Evolutionary conservation across 129 eudicot genomes (phyloP), one percentile per base, ranked within the genome.

Genomic region (Flaveria trinervia): DNA sequence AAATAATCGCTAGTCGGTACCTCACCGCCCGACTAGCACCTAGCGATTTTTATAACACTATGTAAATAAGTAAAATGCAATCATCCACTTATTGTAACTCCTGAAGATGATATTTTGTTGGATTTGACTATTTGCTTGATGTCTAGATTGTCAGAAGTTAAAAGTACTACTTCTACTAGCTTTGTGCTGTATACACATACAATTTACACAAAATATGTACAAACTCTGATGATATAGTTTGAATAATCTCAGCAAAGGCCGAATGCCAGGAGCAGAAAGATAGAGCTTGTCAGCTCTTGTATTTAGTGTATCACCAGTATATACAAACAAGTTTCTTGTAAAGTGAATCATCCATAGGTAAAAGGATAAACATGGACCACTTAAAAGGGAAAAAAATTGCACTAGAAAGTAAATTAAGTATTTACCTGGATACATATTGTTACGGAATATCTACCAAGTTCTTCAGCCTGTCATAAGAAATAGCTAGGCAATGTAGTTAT

Each of bases 351-450:
- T 36, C 75, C 44, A 8, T 17, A 7, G 9, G 12, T 75, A 62
- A 65, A 54, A 36, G 57, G 26, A 36, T 41, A 18, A 46, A 44
- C 57, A 77, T 39, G 48, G 51, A 68, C 70, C 72, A 77, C 36
- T 69, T 18, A 28, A 70, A 57, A 71, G 57, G 13, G 0, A 30
- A 45, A 78, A 57, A 26, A 13, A 5, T 69, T 70, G 39, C 69
- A 61, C 39, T 16, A 14, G 30, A 60, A 67, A 66, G 18, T 74
- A 30, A 43, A 30, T 59, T 10, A 70, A 9, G 49, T 68, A 65
- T 44, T 66, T 50, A 93, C 98, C 98, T 83, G 99, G 99, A 88
- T 95, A 95, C 89, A 95, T 92, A 74, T 95, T 86, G 87, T 95
- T 91, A 72, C 97, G 90, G 55, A 95, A 79, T 91, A 92, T 79